Evolutionary conservation across 1,139 yeast species (phyloP), one percentile per base, ranked within the genome.

Genomic region (Candida glucosophila): DNA sequence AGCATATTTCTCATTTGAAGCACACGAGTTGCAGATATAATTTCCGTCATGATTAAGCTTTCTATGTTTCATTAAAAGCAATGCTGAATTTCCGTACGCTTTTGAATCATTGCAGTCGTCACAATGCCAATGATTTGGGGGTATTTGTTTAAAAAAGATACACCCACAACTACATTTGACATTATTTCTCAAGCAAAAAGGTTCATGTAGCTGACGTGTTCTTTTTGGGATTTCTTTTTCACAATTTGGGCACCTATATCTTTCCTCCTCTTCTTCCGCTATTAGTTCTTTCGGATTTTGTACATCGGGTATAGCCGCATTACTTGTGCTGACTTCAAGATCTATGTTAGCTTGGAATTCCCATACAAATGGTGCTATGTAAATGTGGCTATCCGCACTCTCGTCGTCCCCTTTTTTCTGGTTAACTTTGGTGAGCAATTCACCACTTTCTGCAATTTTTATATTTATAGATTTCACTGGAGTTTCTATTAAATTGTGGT

Each of bases 101-200:
- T n/a, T n/a, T 4, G 18, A 8, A 15, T 28, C 29, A 1, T 26
- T 24, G 33, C 66, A 58, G 2, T 33, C 25, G 1, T 47, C 52
- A 45, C 90, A 79, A 39, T 78, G 86, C 86, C 86, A 79, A 44
- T 80, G 92, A 3, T 60, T 36, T 0, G 41, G 39, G 0, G 85
- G 83, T 1, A 75, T 60, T 4, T 43, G 33, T 17, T 60, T 62
- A 5, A 58, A 44, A 39, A 73, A 77, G 3, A 70, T 54, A 29
- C 48, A 39, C 2, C 67, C 69, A 46, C 85, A 77, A 0, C 56
- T 41, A 47, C 83, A 78, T 27, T 44, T 45, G 14, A 63, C 43
- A 37, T 72, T 77, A 41, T 77, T 75, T 23, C 83, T 53, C 15
- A 46, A 44, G 41, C 92, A 79, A 38, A 71, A 73, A 3, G 67